phyloP scores from a whole-genome alignment of 2,329 filamentous ascomycete species.

The Capronia coronata region DNA sequence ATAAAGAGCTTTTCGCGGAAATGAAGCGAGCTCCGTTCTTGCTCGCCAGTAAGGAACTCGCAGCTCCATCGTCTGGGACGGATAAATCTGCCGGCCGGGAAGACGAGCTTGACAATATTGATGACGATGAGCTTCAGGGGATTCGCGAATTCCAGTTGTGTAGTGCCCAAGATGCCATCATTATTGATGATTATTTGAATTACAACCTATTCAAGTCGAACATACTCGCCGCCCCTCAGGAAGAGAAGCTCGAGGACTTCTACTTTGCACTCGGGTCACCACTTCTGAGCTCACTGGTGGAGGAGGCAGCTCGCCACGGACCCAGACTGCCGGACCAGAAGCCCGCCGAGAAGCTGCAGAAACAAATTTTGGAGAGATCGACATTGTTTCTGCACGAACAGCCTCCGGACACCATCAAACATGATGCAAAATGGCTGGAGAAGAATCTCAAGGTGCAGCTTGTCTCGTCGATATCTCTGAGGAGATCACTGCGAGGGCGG shows the following conservation, averaged over 20 bases:
- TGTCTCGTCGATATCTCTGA: conserved; percentile 70
- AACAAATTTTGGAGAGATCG: conserved; percentile 77
- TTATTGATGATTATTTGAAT: conserved; percentile 82
- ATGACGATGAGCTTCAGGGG: conserved; percentile 55
- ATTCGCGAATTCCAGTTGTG: conserved; percentile 75
- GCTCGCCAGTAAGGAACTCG: conserved; percentile 72
- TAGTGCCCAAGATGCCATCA: conserved; percentile 63
- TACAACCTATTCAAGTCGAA: conserved; percentile 82
- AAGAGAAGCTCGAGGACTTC: conserved; percentile 77
- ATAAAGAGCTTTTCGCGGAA: conserved; percentile 68
- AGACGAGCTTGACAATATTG: conserved; percentile 41
- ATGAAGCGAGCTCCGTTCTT: conserved; percentile 73
- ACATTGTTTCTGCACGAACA: conserved; percentile 87
- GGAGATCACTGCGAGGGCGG: conserved; percentile 66
- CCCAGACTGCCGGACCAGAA: conserved; percentile 59
- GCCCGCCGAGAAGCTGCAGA: conserved; percentile 62
- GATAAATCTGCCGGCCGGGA: conserved; percentile 36
- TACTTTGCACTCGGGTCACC: conserved; percentile 75
- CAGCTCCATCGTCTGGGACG: conserved; percentile 26
- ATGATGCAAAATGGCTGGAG: conserved; percentile 85
- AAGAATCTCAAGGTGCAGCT: conserved; percentile 71
- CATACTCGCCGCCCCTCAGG: conserved; percentile 80
- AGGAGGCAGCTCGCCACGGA: conserved; percentile 70
- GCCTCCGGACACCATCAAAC: conserved; percentile 68
- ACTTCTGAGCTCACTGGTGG: conserved; percentile 67